A percentile compares a stretch with the other conserved stretches of the same genome.
Conservation (phyloP, 352 stramenopile species). For the Phytophthora podocarpi region DNA sequence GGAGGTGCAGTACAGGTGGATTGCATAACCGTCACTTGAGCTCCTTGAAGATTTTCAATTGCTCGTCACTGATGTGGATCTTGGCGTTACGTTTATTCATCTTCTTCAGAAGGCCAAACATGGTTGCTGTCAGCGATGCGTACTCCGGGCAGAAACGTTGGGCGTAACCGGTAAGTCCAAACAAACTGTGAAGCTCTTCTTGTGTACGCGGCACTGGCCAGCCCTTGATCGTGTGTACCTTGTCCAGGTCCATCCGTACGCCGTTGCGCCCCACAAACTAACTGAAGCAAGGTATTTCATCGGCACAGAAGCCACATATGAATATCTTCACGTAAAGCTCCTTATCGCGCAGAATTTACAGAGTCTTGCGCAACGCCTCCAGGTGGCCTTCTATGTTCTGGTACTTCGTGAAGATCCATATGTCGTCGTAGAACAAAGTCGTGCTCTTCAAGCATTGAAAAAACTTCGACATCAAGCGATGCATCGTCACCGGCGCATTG, state of each 20-base stretch:
- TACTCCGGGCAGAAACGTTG: too few relatives aligned
- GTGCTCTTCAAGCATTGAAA: background rate
- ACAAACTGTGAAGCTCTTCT: constrained; percentile 4
- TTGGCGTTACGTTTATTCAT: too few relatives aligned
- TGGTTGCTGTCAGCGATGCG: too few relatives aligned
- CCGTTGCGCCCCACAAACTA: background rate
- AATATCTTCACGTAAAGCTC: background rate
- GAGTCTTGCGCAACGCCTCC: background rate
- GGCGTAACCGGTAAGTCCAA: background rate
- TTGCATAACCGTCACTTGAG: background rate
- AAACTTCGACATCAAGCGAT: background rate
- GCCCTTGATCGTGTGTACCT: background rate
- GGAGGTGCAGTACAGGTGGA: background rate
- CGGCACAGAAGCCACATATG: constrained; percentile 1
- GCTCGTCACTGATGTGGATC: background rate
- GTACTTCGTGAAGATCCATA: background rate
- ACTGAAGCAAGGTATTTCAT: background rate
- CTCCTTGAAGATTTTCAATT: constrained; percentile 2
- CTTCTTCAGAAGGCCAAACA: too few relatives aligned
- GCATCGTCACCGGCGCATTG: too few relatives aligned
- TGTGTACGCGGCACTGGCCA: background rate
- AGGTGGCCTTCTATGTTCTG: background rate
- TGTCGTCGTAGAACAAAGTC: background rate
- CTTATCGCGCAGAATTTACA: background rate
- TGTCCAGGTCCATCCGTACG: constrained; percentile 1